phyloP scores from a whole-genome alignment of 2,329 filamentous ascomycete genomes.

The Diplodia seriata region DNA sequence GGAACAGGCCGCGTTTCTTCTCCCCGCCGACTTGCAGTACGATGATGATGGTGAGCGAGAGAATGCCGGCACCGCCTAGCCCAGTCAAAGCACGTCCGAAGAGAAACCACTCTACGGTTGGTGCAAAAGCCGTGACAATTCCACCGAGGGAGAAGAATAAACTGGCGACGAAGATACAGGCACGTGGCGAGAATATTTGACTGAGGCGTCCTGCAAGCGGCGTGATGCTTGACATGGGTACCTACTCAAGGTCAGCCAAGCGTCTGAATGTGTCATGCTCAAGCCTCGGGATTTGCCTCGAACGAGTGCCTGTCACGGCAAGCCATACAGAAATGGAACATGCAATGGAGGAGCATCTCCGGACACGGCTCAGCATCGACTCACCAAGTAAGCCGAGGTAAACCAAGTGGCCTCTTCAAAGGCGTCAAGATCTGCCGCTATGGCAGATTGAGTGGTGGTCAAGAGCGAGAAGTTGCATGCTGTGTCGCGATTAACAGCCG shows the following conservation, averaged over 20 bases:
- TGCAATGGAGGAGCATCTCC: background rate
- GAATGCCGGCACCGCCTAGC: constrained; percentile 72
- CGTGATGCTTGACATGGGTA: constrained; percentile 61
- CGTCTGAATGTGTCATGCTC: background rate
- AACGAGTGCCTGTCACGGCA: background rate
- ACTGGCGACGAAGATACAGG: constrained; percentile 69
- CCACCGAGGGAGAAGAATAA: constrained; percentile 67
- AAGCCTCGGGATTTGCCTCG: background rate
- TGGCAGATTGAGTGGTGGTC: constrained; percentile 78
- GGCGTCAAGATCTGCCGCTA: constrained; percentile 76
- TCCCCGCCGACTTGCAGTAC: constrained; percentile 75
- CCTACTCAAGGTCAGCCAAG: background rate
- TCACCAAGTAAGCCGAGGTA: constrained; percentile 72
- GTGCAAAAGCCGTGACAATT: constrained; percentile 68
- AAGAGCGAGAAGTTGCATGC: constrained; percentile 79
- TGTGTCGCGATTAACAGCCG: constrained; percentile 37
- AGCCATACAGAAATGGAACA: background rate
- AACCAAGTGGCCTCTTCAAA: constrained; percentile 81
- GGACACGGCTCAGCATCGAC: background rate
- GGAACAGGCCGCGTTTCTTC: constrained; percentile 72
- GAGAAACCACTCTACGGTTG: constrained; percentile 68
- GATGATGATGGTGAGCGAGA: constrained; percentile 76
- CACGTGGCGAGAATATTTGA: constrained; percentile 73
- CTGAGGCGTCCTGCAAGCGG: constrained; percentile 76
- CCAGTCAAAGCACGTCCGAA: constrained; percentile 72